Evolutionary conservation across 1,284 basidiomycete species (phyloP), one percentile per base, ranked within the genome.

Genomic region (Coniferiporia weirii): DNA sequence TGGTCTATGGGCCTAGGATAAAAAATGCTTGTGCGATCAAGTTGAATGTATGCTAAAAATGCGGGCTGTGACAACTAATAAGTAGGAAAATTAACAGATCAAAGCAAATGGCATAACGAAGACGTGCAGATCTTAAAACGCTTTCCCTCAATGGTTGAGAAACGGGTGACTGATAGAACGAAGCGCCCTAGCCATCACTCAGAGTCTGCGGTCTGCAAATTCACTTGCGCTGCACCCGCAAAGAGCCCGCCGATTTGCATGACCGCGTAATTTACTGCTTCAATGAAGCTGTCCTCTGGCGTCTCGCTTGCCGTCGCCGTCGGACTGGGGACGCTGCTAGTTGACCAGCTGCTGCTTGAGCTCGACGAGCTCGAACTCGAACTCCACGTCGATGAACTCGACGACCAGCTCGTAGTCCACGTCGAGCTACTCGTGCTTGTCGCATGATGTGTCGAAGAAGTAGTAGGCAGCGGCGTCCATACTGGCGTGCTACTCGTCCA

Each of bases 341-440:
- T 43, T 9, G 19, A 43, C 36, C 19, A 20, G 10, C 17, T 44
- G 27, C 22, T 60, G 40, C 47, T 60, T 20, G 52, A 55, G 36
- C 43, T 53, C 15, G 64, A 63, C 32, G 63, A 59, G 19, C 58
- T 56, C 17, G 61, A 56, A 36, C 62, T 62, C 17, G 65, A 51
- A 12, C 63, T 55, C 12, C 63, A 62, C 15, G 46, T 59, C 13
- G 57, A 53, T 4, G 49, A 45, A 10, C 38, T 52, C 17, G 47
- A 40, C 20, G 65, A 59, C 54, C 60, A 63, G 19, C 61, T 63
- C 9, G 65, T 57, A 43, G 54, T 35, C 35, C 53, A 63, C 34
- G 36, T 46, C 17, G 38, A 57, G 3, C 64, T 64, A 40, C 55
- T 65, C 15, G 70, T 64, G 9, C 66, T 56, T 1, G 66, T 44